Conservation (phyloP, 768 basidiomycete genomes). For the Boletus subcaerulescens region DNA sequence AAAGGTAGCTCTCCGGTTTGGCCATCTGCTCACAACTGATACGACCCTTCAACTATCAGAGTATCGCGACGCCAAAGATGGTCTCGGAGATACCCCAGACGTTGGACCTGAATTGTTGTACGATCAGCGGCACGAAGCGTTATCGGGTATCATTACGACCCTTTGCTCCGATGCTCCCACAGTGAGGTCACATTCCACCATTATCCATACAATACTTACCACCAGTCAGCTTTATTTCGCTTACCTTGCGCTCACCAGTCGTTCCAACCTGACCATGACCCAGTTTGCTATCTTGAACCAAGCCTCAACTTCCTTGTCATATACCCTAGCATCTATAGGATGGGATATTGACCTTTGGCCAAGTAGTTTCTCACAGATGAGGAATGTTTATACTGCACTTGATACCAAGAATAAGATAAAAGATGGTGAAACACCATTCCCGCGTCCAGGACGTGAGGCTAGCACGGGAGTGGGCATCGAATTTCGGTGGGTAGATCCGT, state of each 20-base stretch:
- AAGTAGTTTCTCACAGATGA: constrained; percentile 17
- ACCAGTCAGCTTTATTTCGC: constrained; percentile 27
- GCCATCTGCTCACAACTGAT: background rate
- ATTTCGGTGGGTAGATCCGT: constrained; percentile 10
- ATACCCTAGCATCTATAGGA: constrained; percentile 19
- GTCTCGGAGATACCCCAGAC: constrained; percentile 18
- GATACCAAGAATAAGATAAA: constrained; percentile 23
- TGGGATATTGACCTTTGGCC: constrained; percentile 10
- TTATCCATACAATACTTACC: background rate
- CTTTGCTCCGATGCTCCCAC: constrained; percentile 18
- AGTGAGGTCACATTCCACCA: constrained; percentile 4
- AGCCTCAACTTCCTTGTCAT: constrained; percentile 20
- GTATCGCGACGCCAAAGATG: constrained; percentile 17
- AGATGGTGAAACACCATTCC: constrained; percentile 26
- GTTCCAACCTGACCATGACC: constrained; percentile 26
- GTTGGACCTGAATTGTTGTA: constrained; percentile 12
- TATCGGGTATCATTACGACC: constrained; percentile 2
- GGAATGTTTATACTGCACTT: constrained; percentile 19
- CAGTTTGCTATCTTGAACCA: constrained; percentile 32
- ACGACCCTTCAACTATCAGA: constrained; percentile 10
- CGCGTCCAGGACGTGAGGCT: constrained; percentile 14
- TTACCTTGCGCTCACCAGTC: constrained; percentile 23
- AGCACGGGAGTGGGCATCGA: constrained; percentile 17
- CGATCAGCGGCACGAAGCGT: background rate
- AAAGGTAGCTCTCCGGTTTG: constrained; percentile 5